A percentile compares a stretch with the other conserved stretches of the same genome.
phyloP scores from a whole-genome alignment of 148 eudicot genomes.

The Mesembryanthemum crystallinum region DNA sequence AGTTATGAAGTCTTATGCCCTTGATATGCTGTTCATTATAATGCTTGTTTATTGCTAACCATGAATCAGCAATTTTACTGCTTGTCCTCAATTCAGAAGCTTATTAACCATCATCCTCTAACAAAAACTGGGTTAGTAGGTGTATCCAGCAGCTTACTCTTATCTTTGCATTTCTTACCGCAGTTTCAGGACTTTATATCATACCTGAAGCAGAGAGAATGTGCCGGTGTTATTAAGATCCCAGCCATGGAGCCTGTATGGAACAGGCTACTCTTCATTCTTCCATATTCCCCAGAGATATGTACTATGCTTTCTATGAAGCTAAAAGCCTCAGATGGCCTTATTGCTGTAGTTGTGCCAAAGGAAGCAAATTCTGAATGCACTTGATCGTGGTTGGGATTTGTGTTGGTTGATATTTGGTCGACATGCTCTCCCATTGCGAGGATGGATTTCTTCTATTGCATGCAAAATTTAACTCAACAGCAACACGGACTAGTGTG shows the following conservation, averaged over 20 bases:
- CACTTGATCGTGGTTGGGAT: conserved; percentile 25
- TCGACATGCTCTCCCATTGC: too few species aligned
- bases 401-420: background rate
- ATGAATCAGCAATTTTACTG: background rate
- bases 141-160: conserved; percentile 11
- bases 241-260: conserved; percentile 64
- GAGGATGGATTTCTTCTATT: too few species aligned
- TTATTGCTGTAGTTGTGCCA: conserved; percentile 77
- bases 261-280: conserved; percentile 84
- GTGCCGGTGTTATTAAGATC: conserved; percentile 92
- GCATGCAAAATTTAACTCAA: too few species aligned
- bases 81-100: background rate
- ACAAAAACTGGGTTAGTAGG: background rate
- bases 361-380: conserved; percentile 69
- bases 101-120: background rate
- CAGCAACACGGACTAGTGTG: too few species aligned
- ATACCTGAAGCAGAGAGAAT: conserved; percentile 96
- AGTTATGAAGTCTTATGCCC: too few species aligned
- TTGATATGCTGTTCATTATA: background rate
- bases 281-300: conserved; percentile 68
- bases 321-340: conserved; percentile 60
- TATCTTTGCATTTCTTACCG: conserved; percentile 4
- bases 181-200: conserved; percentile 88
- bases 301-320: conserved; percentile 67
- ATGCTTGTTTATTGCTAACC: background rate